Evolutionary conservation across 306 rosid genomes (phyloP), one percentile per base, ranked within the genome.

Genomic region (Geum urbanum): DNA sequence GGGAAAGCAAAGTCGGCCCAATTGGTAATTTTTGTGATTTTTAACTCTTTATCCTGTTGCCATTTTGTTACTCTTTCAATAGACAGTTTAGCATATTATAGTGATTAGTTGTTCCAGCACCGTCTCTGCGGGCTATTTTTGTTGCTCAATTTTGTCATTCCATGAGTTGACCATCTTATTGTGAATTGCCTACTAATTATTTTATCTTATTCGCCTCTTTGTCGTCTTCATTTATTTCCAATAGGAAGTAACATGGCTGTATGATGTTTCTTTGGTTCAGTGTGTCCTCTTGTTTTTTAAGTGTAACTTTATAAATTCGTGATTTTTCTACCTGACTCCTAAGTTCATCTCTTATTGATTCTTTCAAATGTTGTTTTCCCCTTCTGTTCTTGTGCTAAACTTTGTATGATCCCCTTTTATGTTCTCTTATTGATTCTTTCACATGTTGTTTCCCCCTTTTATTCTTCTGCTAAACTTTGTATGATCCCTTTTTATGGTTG

Each of bases 1-100:
- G 74, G 47, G 96, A 90, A 66, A 83, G 84, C 60, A 77, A 81
- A 76, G 77, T 78, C 61, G 98, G 98, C 64, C 80, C 98, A 43
- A 85, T 86, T 14, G 98, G 98, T 92, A 24, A 88, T 84, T 71
- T 63, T 57, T 35, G 4, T 8, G n/a, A 20, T 43, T 70, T 61
- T 63, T 24, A 24, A 24, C 27, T 5, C 46, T 65, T 72, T 20
- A 40, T 44, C 18, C 18, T 27, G 7, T 64, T 65, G 39, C 58
- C n/a, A 10, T n/a, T 19, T 55, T 45, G 9, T 49, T 11, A 7
- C 56, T 37, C 24, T 9, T 49, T 44, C 75, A 35, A 45, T 71
- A 70, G 43, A 39, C 4, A 43, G 18, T 47, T 64, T 45, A 50
- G 60, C 41, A 54, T 53, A 15, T 73, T 69, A 32, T 44, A 0